Conservation (phyloP, 2,329 filamentous ascomycete species). For the Coniosporium tulheliwenetii region DNA sequence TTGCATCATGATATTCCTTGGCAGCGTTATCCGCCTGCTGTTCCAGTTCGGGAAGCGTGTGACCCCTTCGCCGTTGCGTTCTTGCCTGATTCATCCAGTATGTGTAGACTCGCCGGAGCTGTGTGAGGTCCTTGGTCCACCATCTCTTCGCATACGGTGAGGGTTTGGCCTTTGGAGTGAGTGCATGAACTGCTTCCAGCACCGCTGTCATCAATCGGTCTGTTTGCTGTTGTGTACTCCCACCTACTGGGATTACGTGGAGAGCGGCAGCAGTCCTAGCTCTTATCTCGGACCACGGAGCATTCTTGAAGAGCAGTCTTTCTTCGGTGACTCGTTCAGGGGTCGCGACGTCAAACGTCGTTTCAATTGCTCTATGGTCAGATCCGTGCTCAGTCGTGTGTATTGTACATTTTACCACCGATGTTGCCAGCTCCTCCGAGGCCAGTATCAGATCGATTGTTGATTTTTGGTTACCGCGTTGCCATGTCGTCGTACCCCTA, state of each 20-base stretch:
- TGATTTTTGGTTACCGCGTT: background rate
- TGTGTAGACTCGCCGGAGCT: constrained; percentile 12
- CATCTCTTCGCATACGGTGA: constrained; percentile 14
- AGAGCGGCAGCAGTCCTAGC: too few species aligned
- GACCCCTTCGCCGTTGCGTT: constrained; percentile 6
- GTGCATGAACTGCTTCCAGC: constrained; percentile 4
- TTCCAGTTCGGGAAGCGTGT: constrained; percentile 5
- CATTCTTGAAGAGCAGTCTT: background rate
- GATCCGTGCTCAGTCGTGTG: background rate
- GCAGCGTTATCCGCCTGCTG: constrained; percentile 7
- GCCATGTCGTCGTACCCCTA: constrained; percentile 9
- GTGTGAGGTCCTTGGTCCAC: constrained; percentile 14
- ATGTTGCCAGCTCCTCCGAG: background rate
- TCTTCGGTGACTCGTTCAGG: background rate
- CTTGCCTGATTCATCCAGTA: constrained; percentile 14
- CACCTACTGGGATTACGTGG: too few species aligned
- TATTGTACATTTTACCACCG: background rate
- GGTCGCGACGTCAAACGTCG: background rate
- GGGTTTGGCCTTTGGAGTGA: constrained; percentile 11
- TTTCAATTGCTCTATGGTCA: background rate
- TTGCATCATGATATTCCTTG: constrained; percentile 12
- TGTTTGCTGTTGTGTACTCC: background rate
- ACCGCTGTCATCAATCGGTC: constrained; percentile 2
- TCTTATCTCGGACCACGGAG: background rate
- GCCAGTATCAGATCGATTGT: background rate